Evolutionary conservation across 1,284 basidiomycete species (phyloP), one percentile per base, ranked within the genome.

Genomic region (Pterula multifida): DNA sequence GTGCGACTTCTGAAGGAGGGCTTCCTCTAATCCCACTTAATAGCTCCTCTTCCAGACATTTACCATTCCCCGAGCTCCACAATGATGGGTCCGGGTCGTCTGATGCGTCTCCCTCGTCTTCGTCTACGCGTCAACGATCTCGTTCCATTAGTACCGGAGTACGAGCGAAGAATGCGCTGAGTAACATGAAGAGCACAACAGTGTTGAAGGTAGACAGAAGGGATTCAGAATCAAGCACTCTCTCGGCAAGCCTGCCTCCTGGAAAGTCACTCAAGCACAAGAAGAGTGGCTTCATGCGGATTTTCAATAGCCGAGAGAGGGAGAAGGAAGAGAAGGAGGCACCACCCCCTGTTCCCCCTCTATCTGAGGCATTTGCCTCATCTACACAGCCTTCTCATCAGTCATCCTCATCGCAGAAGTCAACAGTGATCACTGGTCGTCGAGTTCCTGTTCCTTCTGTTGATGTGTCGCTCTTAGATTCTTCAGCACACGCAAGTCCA

Each of bases 261-360:
- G 69, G 68, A 2, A 82, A 78, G 54, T 56, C 63, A 1, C 58
- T 87, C 39, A 81, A 76, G 59, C 76, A 78, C 52, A 84, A 85
- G 68, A 88, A 83, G 63, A 89, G 85, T 56, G 86, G 85, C 1
- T 84, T 90, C 61, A 78, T 90, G 81, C 71, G 83, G 50, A 64
- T 90, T 12, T 88, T 90, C 63, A 79, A 81, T 58, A 71, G 70
- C 24, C 76, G 72, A 56, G 65, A 68, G 21, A 66, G 62, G 52
- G 68, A 68, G 23, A 68, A 67, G 59, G 78, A 68, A 53, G 73
- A 69, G 42, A 68, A 60, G 51, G 59, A 55, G 2, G 63, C 63
- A 3, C 72, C 71, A 1, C 79, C 79, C 3, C 79, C 83, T 13
- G 69, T 81, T 2, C 79, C 79, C 23, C 58, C 70, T 9, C 56